Evolutionary conservation across 164 flowering plant species (phyloP).

Genomic region (Kingdonia uniflora): DNA sequence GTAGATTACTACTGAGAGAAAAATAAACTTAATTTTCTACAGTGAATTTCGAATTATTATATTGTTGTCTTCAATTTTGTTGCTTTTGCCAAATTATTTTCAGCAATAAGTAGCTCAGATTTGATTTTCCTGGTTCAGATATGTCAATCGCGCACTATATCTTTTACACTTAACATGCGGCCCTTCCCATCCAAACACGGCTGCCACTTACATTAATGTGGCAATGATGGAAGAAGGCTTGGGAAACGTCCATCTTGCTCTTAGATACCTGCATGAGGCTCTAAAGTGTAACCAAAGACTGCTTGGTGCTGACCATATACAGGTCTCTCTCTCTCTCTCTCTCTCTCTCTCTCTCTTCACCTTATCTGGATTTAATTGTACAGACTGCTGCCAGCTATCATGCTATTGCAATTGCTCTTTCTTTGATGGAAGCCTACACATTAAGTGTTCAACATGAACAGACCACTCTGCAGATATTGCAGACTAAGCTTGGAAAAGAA

Average conservation of each 20-base stretch:
- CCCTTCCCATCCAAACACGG: constrained; percentile 92
- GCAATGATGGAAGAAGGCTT: constrained; percentile 99
- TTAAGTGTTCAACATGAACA: constrained; percentile 96
- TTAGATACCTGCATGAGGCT: constrained; percentile 91
- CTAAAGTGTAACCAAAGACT: constrained; percentile 88
- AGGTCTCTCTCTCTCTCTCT: constrained; percentile 40
- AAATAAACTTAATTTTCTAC: too few species aligned
- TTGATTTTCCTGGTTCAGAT: constrained; percentile 30
- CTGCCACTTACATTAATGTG: constrained; percentile 94
- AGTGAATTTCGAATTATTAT: too few species aligned
- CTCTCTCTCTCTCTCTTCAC: not conserved
- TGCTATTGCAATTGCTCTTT: constrained; percentile 94
- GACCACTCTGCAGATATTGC: constrained; percentile 83
- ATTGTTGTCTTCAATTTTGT: too few species aligned
- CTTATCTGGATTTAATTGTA: constrained; percentile 8
- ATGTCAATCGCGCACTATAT: constrained; percentile 89
- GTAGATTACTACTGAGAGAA: too few species aligned
- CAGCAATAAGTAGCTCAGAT: too few species aligned
- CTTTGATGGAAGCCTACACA: constrained; percentile 92
- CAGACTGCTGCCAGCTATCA: constrained; percentile 99
- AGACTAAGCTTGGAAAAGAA: constrained; percentile 81
- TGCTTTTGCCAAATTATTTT: too few species aligned
- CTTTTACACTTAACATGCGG: constrained; percentile 92
- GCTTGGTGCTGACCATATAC: constrained; percentile 94
- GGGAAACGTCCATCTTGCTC: constrained; percentile 87